Conservation (phyloP, 768 basidiomycete genomes). For the Mycena albidolilacea region DNA sequence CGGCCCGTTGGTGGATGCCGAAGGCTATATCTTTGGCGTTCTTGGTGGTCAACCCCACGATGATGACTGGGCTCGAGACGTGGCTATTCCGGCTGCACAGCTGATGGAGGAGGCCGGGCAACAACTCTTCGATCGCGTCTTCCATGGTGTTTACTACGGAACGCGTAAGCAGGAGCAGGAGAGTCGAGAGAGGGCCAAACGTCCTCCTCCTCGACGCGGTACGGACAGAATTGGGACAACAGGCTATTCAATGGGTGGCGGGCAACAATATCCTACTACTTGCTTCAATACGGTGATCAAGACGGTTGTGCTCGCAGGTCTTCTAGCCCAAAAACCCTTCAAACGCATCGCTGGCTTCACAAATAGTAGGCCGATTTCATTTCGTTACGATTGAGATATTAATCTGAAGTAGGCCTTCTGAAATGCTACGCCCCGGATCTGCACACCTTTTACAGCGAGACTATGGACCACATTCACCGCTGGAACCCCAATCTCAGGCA, state of each 20-base stretch:
- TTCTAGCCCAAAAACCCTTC: slow-evolving; percentile 1
- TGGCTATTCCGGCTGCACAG: neutral
- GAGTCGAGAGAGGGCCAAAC: neutral
- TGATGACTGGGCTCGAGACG: neutral
- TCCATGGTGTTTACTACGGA: slow-evolving; percentile 9
- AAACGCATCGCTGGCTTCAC: slow-evolving; percentile 8
- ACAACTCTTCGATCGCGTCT: neutral
- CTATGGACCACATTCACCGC: neutral
- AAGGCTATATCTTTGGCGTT: neutral
- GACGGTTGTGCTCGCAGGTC: neutral
- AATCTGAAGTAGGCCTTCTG: neutral
- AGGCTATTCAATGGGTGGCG: slow-evolving; percentile 14
- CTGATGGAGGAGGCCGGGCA: neutral
- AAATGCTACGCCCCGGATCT: neutral
- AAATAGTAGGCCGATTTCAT: neutral
- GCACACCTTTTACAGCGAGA: neutral
- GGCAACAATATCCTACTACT: neutral
- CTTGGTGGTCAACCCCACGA: neutral
- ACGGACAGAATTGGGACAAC: neutral
- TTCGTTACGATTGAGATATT: too few species aligned
- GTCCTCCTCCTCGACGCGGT: neutral
- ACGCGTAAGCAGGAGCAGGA: neutral
- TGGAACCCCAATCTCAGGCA: neutral
- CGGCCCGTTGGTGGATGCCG: too few species aligned
- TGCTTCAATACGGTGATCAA: slow-evolving; percentile 3